Percentiles rank a stretch among this genome's conserved stretches.
phyloP scores from a whole-genome alignment of 1,284 basidiomycete species.

The Cryptococcus neoformans region DNA sequence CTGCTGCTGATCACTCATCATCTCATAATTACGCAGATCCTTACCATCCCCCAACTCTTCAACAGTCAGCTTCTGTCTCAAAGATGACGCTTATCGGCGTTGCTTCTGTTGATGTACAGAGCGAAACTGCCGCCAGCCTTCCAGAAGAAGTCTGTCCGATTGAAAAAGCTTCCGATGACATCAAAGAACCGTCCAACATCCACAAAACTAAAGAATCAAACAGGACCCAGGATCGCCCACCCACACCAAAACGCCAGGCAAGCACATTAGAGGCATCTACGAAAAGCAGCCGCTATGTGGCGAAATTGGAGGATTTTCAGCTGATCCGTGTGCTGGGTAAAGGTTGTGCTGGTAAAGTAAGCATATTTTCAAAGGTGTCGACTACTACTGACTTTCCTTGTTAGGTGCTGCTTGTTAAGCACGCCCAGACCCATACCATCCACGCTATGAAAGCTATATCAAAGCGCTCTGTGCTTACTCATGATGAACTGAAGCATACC shows the following conservation, averaged over 20 bases:
- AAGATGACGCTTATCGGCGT: background rate
- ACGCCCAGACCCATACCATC: conserved; percentile 65
- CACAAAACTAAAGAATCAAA: background rate
- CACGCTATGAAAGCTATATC: conserved; percentile 96
- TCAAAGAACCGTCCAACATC: background rate
- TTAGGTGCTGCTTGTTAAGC: conserved; percentile 73
- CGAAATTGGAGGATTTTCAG: conserved; percentile 85
- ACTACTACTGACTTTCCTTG: background rate
- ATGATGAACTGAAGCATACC: conserved; percentile 93
- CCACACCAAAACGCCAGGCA: background rate
- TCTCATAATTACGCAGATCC: background rate
- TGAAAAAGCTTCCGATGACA: background rate
- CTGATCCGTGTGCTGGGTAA: conserved; percentile 94
- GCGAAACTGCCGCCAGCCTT: background rate
- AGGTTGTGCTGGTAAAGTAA: conserved; percentile 86
- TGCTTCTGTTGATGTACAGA: background rate
- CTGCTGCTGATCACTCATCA: background rate
- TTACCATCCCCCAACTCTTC: background rate
- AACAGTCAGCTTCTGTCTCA: background rate
- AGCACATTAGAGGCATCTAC: background rate
- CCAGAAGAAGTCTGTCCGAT: background rate
- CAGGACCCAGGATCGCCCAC: background rate
- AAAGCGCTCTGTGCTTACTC: conserved; percentile 90
- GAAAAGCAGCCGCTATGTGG: conserved; percentile 28
- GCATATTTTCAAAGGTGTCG: conserved; percentile 13